Percentiles rank a stretch among this genome's conserved stretches.
Conservation (phyloP, 441 rosid genomes). For the Pelargonium citronellum region DNA sequence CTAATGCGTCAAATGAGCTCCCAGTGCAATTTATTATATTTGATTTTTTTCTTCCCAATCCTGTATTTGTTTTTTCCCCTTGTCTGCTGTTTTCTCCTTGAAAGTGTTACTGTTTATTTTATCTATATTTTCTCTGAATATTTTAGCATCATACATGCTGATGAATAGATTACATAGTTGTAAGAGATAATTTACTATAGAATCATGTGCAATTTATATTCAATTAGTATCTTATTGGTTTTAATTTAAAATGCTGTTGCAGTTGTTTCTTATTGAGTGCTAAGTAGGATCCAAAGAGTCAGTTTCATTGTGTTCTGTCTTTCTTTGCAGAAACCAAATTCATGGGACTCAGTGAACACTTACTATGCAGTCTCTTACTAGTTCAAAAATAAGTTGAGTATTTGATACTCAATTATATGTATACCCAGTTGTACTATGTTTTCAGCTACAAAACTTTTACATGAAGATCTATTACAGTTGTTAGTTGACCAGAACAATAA, state of each 20-base stretch:
- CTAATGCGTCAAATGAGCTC: background rate
- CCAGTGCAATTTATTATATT: background rate
- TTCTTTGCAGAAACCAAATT: conserved; percentile 3
- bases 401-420: too few species aligned
- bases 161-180: background rate
- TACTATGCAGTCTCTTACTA: background rate
- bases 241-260: background rate
- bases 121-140: background rate
- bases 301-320: background rate
- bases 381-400: conserved; percentile 1
- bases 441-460: too few species aligned
- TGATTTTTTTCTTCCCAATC: background rate
- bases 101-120: background rate
- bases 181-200: background rate
- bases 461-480: background rate
- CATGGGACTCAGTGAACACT: background rate
- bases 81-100: background rate
- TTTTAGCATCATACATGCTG: background rate
- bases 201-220: background rate
- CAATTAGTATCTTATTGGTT: background rate
- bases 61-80: background rate
- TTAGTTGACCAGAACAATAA: background rate
- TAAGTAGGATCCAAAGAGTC: background rate
- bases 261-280: background rate
- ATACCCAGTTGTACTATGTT: too few species aligned